These are phyloP conservation scores for Phoenix dactylifera DNA, from an alignment of 176 grass and related monocot genomes.

Conservation along the genomic window DNA sequence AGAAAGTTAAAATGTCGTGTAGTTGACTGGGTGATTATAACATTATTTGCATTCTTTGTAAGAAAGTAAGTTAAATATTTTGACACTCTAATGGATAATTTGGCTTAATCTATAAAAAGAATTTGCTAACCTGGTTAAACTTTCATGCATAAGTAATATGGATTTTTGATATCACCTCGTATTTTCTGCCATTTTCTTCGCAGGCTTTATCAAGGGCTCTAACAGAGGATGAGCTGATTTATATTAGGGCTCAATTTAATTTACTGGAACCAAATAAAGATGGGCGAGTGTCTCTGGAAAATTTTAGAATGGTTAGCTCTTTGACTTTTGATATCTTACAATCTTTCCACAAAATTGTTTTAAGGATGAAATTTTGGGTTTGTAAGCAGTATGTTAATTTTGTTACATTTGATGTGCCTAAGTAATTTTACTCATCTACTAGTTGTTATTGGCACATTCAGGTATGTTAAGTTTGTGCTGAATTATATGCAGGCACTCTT, in stretches of 20 bases:
- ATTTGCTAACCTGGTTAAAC: too few relatives aligned
- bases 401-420: too few relatives aligned
- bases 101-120: too few relatives aligned
- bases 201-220: slow-evolving; percentile 92
- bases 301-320: slow-evolving; percentile 63
- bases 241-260: slow-evolving; percentile 76
- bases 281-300: slow-evolving; percentile 63
- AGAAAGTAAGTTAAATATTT: too few relatives aligned
- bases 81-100: too few relatives aligned
- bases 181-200: slow-evolving; percentile 8
- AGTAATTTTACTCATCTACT: background rate
- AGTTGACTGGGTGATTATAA: too few relatives aligned
- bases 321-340: slow-evolving; percentile 10
- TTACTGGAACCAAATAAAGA: slow-evolving; percentile 73
- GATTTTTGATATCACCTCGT: slow-evolving; percentile 10
- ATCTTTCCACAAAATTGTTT: slow-evolving; percentile 10
- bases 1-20: too few relatives aligned
- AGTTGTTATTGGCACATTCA: background rate
- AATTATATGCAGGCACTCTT: slow-evolving; percentile 13
- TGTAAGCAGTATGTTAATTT: too few relatives aligned
- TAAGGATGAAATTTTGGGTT: too few relatives aligned
- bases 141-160: too few relatives aligned
- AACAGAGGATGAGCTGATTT: slow-evolving; percentile 79
- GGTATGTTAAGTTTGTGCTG: background rate
- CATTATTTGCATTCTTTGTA: too few relatives aligned